A percentile compares a stretch with the other conserved stretches of the same genome.
Conservation (phyloP, 345 rosid genomes). For the Hirschfeldia incana region DNA sequence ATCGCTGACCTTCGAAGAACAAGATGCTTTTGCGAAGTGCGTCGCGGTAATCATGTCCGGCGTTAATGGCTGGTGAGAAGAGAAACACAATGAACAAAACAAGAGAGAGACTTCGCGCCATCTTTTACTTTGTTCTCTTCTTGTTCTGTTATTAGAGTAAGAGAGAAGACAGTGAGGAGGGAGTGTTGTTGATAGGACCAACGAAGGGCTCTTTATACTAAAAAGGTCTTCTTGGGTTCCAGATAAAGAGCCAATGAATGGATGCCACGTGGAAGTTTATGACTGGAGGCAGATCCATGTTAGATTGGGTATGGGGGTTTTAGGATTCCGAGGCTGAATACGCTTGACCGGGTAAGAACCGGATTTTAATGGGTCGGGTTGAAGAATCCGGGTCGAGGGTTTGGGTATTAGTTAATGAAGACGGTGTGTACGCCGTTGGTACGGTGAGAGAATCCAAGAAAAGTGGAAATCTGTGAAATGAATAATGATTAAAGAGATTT, state of each 20-base stretch:
- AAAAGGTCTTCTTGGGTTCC: slow-evolving; percentile 70
- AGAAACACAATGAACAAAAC: slow-evolving; percentile 38
- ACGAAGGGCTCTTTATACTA: slow-evolving; percentile 49
- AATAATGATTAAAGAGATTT: neutral
- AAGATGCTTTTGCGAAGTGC: slow-evolving; percentile 88
- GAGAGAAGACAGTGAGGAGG: slow-evolving; percentile 13
- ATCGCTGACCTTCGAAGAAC: slow-evolving; percentile 96
- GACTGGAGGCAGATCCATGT: slow-evolving; percentile 28
- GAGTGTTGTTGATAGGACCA: slow-evolving; percentile 10
- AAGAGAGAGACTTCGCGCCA: slow-evolving; percentile 68
- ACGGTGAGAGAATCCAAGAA: slow-evolving; percentile 36
- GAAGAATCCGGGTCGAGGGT: slow-evolving; percentile 13
- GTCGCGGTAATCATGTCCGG: slow-evolving; percentile 65
- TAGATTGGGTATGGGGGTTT: slow-evolving; percentile 32
- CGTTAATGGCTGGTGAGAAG: slow-evolving; percentile 24
- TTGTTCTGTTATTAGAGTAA: neutral
- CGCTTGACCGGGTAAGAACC: slow-evolving; percentile 49
- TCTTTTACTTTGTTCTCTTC: slow-evolving; percentile 12
- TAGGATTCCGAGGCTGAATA: slow-evolving; percentile 46
- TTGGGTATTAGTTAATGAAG: neutral
- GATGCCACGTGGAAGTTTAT: slow-evolving; percentile 54
- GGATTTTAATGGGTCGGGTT: slow-evolving; percentile 13
- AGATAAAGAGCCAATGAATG: slow-evolving; percentile 39
- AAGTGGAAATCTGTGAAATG: slow-evolving; percentile 32
- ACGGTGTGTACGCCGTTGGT: slow-evolving; percentile 42